Evolutionary conservation across 1,284 basidiomycete species (phyloP).

Genomic region (Tetrapyrgos nigripes): DNA sequence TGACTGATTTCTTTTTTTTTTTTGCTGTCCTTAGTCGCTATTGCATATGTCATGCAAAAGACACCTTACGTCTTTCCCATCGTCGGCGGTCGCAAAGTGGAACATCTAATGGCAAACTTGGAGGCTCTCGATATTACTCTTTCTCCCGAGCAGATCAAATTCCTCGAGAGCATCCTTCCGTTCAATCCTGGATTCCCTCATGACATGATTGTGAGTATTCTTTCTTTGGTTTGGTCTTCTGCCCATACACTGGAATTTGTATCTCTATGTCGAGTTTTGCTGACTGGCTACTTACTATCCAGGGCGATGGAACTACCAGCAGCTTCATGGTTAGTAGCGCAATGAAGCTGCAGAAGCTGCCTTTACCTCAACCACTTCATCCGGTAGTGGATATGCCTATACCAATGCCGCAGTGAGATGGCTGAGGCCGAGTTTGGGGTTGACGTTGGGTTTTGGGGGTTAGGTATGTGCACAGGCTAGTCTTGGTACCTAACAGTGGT

Average conservation of each 20-base stretch:
- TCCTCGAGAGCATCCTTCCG: constrained; percentile 39
- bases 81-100: constrained; percentile 48
- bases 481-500: no score
- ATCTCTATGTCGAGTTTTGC: not conserved
- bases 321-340: constrained; percentile 3
- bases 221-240: not conserved
- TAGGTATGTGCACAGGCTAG: no score
- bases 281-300: not conserved
- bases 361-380: constrained; percentile 2
- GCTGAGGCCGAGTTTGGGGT: no score
- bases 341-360: constrained; percentile 4
- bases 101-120: constrained; percentile 49
- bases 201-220: constrained; percentile 11
- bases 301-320: constrained; percentile 12
- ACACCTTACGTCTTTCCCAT: constrained; percentile 49
- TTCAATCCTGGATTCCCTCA: constrained; percentile 47
- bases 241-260: not conserved
- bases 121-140: constrained; percentile 46
- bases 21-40: constrained; percentile 31
- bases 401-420: no score
- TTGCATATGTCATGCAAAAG: constrained; percentile 50
- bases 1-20: not conserved
- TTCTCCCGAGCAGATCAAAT: constrained; percentile 42
- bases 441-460: no score
- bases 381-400: no score